Base-by-base conservation (phyloP, 164 flowering plant species). In the Berberis vulgaris region DNA sequence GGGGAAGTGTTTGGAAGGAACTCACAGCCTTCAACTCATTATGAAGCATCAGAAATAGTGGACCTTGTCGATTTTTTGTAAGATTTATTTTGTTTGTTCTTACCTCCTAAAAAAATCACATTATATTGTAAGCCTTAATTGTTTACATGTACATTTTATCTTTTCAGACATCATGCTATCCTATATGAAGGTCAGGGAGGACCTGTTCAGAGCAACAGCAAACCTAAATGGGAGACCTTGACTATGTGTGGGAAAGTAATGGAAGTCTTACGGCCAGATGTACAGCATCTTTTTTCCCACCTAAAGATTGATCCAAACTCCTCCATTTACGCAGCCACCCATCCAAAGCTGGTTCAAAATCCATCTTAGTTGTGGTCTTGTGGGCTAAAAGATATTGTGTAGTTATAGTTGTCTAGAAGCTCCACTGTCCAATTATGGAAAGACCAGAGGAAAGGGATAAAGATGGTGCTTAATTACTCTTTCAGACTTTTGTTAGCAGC, bases 121-220 rank as follows among this genome's bases (percentile, higher is more conserved):
- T 52, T 52, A 26, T 10, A 26, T 52, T 9, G 1, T 52, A 52
- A 52, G 13, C 8, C n/a, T 1, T 10, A 52, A 11, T 75, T 4
- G 49, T 11, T 6, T 7, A 7, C 26, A 11, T 70, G 45, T 66
- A 10, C 62, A 61, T 43, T 57, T 59, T 69, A 5, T 76, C 5
- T 57, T 74, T 67, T 65, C 86, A 95, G 99, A 43, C 94, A 95
- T 75, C 99, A 95, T 69, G 75, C 84, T 39, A 79, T 91, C 57
- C 87, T 91, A 62, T 95, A 89, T 62, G 99, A 95, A 79, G 97
- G 99, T 45, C 97, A 94, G 67, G 96, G 96, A 65, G 97, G 98
- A 13, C 88, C 99, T 13, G 99, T 94, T 58, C 95, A 87, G 77
- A 65, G 81, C 46, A 84, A 46, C 72, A 89, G 94, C 82, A 95